Percentiles rank a stretch among this genome's conserved stretches.
These are phyloP conservation scores for Yueomyces sinensis DNA, from an alignment of 805 yeast species.

Conservation along the genomic window DNA sequence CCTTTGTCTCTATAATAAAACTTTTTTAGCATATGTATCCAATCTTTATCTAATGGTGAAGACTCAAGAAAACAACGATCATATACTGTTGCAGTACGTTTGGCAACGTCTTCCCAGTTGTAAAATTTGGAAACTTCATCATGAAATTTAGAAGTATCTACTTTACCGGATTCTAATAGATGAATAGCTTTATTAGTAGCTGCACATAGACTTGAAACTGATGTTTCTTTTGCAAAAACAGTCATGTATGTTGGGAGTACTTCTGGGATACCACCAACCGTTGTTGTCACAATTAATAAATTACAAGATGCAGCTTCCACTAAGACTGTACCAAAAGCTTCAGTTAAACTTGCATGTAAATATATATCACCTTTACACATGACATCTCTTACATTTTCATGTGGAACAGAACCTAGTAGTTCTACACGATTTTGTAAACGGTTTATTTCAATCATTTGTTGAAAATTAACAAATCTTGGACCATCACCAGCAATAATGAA, in stretches of 20 bases:
- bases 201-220: constrained; percentile 66
- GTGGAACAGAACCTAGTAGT: constrained; percentile 75
- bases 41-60: constrained; percentile 33
- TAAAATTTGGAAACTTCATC: constrained; percentile 68
- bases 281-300: constrained; percentile 80
- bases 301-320: constrained; percentile 99
- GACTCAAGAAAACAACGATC: constrained; percentile 29
- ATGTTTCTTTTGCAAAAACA: constrained; percentile 68
- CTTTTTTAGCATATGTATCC: constrained; percentile 45
- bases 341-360: constrained; percentile 86
- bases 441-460: constrained; percentile 84
- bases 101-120: constrained; percentile 84
- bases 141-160: constrained; percentile 71
- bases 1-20: constrained; percentile 47
- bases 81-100: constrained; percentile 75
- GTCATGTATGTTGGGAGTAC: constrained; percentile 91
- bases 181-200: constrained; percentile 63
- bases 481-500: constrained; percentile 95
- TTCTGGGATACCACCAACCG: constrained; percentile 96
- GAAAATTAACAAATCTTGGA: constrained; percentile 84
- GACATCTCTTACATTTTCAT: constrained; percentile 84
- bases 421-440: constrained; percentile 80
- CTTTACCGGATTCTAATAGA: constrained; percentile 37
- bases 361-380: constrained; percentile 92
- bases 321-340: constrained; percentile 93